phyloP scores from a whole-genome alignment of 345 rosid genomes.

The Carallia brachiata region DNA sequence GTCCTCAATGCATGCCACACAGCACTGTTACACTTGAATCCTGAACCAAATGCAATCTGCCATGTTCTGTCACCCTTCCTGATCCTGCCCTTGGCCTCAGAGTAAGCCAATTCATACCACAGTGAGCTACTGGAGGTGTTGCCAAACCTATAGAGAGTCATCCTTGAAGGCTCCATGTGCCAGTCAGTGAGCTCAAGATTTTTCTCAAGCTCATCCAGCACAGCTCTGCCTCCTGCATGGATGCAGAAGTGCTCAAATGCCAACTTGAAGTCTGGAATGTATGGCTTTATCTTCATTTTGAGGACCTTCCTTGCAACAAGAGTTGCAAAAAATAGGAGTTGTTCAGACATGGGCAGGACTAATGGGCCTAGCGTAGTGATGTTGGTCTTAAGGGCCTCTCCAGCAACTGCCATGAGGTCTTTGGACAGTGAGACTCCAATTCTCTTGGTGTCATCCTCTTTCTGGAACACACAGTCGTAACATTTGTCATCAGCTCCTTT shows the following conservation, averaged over 20 bases:
- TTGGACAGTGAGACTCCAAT: constrained; percentile 82
- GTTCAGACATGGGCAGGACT: constrained; percentile 91
- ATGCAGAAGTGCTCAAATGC: constrained; percentile 92
- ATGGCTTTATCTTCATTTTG: constrained; percentile 60
- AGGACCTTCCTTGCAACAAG: constrained; percentile 67
- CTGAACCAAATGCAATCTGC: constrained; percentile 96
- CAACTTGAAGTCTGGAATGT: constrained; percentile 78
- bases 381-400: constrained; percentile 89
- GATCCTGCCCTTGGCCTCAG: constrained; percentile 85
- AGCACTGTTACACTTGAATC: constrained; percentile 93
- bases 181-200: constrained; percentile 63
- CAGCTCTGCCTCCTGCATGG: constrained; percentile 90
- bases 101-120: constrained; percentile 86
- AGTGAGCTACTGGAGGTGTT: constrained; percentile 90
- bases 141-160: constrained; percentile 83
- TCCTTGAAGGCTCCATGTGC: constrained; percentile 98
- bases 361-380: constrained; percentile 88
- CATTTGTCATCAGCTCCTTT: constrained; percentile 81
- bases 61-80: constrained; percentile 78
- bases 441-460: constrained; percentile 56
- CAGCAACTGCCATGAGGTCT: constrained; percentile 91
- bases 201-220: constrained; percentile 84
- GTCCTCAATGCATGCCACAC: constrained; percentile 82
- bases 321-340: constrained; percentile 64
- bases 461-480: constrained; percentile 73